Conservation (phyloP, 176 grass and related monocot genomes). For the Tuctoria greenei region DNA sequence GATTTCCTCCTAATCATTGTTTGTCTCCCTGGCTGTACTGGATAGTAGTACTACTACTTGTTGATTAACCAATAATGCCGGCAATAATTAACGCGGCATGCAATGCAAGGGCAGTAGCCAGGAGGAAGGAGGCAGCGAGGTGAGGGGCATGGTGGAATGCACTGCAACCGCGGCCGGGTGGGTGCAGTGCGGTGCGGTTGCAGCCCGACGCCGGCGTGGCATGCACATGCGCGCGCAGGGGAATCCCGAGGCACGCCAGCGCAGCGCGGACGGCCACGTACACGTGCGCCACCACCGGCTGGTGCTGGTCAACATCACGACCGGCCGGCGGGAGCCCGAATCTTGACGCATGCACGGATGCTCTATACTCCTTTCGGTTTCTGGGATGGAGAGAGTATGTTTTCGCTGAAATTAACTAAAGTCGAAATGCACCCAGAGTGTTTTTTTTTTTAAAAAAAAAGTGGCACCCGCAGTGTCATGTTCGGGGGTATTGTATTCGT, state of each 20-base stretch:
- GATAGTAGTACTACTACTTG: no score
- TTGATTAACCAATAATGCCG: background rate
- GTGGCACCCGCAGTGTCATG: no score
- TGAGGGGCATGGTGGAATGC: background rate
- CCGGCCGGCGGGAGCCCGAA: background rate
- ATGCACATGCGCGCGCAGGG: background rate
- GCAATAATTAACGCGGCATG: background rate
- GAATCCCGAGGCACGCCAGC: constrained; percentile 45
- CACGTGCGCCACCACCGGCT: constrained; percentile 6
- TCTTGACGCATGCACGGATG: background rate
- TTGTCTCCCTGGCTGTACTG: background rate
- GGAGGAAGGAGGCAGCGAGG: background rate
- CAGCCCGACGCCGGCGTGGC: constrained; percentile 10
- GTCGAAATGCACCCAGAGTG: no score
- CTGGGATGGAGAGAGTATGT: no score
- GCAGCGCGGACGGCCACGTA: constrained; percentile 3
- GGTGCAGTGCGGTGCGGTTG: background rate
- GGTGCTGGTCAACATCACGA: background rate
- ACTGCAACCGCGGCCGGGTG: background rate
- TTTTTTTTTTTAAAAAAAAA: no score
- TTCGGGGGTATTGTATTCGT: no score
- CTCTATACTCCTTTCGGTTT: no score
- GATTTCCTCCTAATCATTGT: constrained; percentile 33
- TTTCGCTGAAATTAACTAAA: background rate
- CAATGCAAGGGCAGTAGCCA: background rate